Percentiles rank a stretch among this genome's conserved stretches.
Conservation (phyloP, 2,329 filamentous ascomycete genomes). For the Daldinia eschscholtzii region DNA sequence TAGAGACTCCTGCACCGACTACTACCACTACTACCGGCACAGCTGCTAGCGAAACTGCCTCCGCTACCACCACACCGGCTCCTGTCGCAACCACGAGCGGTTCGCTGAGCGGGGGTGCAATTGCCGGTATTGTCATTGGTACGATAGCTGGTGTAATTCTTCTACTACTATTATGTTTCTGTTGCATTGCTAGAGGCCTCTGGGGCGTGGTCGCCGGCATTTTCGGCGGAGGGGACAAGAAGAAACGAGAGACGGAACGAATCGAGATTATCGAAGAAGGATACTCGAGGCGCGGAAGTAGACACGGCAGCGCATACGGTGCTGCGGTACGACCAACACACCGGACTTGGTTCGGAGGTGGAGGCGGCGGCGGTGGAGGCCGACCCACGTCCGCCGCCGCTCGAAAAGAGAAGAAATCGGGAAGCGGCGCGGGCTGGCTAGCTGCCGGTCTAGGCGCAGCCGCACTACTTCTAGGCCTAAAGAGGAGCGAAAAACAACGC, state of each 20-base stretch:
- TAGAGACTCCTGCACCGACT: slow-evolving; percentile 55
- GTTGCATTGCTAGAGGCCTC: slow-evolving; percentile 74
- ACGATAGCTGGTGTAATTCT: slow-evolving; percentile 75
- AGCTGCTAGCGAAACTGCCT: slow-evolving; percentile 64
- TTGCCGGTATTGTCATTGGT: slow-evolving; percentile 85
- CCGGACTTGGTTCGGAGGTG: slow-evolving; percentile 68
- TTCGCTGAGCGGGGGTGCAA: slow-evolving; percentile 76
- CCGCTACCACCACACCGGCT: slow-evolving; percentile 61
- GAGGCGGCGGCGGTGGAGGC: slow-evolving; percentile 58
- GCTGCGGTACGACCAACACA: slow-evolving; percentile 63
- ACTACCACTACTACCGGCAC: slow-evolving; percentile 68
- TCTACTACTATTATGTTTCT: slow-evolving; percentile 79
- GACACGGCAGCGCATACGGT: slow-evolving; percentile 60
- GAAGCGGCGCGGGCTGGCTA: slow-evolving; percentile 64
- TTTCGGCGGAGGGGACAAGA: slow-evolving; percentile 69
- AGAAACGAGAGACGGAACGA: slow-evolving; percentile 63
- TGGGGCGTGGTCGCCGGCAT: slow-evolving; percentile 71
- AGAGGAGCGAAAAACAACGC: slow-evolving; percentile 60
- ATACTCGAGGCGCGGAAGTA: slow-evolving; percentile 64
- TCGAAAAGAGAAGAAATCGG: slow-evolving; percentile 63
- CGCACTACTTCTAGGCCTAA: slow-evolving; percentile 68
- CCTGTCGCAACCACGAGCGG: slow-evolving; percentile 59
- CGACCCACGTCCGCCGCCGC: slow-evolving; percentile 55
- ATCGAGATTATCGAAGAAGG: slow-evolving; percentile 75
- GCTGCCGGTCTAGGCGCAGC: slow-evolving; percentile 65